A percentile compares a stretch with the other conserved stretches of the same genome.
phyloP scores from a whole-genome alignment of 257 asterid species.

The Solanum pimpinellifolium region DNA sequence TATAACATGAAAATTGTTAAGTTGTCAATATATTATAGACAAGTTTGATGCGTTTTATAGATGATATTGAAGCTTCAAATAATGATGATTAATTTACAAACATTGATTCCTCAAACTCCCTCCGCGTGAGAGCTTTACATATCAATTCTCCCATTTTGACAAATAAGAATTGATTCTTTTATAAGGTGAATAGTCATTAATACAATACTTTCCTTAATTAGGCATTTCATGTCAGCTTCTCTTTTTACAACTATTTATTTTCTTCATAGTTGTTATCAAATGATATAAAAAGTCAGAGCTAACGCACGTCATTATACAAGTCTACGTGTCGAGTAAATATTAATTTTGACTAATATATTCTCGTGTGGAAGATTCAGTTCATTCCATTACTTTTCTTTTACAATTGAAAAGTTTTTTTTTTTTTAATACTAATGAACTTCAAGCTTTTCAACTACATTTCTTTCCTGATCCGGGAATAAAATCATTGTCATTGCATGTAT shows the following conservation, averaged over 20 bases:
- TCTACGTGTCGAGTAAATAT: neutral
- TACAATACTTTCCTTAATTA: too few relatives aligned
- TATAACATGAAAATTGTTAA: neutral
- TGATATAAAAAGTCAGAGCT: neutral
- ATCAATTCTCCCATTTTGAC: too few relatives aligned
- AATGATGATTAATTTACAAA: neutral
- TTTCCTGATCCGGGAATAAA: neutral
- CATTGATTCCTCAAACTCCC: neutral
- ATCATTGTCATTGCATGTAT: neutral
- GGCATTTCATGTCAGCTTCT: too few relatives aligned
- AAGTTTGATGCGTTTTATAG: neutral
- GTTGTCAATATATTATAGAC: neutral
- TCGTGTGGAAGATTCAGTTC: neutral
- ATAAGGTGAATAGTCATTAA: too few relatives aligned
- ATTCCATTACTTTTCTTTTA: neutral
- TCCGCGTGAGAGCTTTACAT: neutral
- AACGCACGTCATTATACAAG: neutral
- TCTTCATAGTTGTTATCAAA: too few relatives aligned
- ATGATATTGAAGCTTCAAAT: neutral
- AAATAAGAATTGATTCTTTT: too few relatives aligned
- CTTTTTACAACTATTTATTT: too few relatives aligned
- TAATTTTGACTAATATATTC: too few relatives aligned
- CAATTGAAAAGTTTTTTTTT: neutral
- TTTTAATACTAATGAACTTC: neutral
- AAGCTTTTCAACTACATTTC: neutral